Evolutionary conservation across 192 early-diverging fungal genomes (phyloP).

Genomic region (Gryganskiella cystojenkinii): DNA sequence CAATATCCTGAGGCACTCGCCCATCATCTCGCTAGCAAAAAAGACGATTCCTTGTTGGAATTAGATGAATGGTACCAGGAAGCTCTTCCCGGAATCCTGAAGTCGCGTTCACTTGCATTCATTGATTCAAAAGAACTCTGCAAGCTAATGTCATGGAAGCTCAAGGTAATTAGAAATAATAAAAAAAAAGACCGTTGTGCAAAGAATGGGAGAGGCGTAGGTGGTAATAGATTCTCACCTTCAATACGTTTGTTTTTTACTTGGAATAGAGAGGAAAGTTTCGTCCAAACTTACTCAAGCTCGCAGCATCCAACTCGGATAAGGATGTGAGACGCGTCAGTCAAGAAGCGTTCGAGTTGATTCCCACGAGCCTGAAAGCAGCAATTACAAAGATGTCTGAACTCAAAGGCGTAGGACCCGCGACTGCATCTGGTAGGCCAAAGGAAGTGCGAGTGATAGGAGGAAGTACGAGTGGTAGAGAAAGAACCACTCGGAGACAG

Average conservation of each 20-base stretch:
- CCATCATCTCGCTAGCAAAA: conserved; percentile 32
- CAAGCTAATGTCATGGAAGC: conserved; percentile 45
- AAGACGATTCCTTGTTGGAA: conserved; percentile 24
- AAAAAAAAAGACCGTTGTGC: background rate
- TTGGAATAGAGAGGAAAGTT: conserved; percentile 41
- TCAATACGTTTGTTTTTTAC: no score
- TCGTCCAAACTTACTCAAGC: conserved; percentile 32
- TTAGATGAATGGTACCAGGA: conserved; percentile 44
- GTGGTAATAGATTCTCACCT: no score
- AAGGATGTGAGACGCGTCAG: conserved; percentile 14
- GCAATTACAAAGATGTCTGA: conserved; percentile 37
- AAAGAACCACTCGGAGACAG: no score
- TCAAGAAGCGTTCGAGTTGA: conserved; percentile 24
- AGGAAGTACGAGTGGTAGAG: background rate
- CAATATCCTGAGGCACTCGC: conserved; percentile 31
- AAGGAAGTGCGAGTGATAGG: no score
- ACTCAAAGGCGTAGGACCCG: conserved; percentile 47
- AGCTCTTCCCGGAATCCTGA: conserved; percentile 16
- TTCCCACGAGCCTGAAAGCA: conserved; percentile 20
- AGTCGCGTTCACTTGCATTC: conserved; percentile 1
- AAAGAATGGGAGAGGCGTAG: no score
- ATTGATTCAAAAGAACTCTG: conserved; percentile 36
- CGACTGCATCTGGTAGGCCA: conserved; percentile 45
- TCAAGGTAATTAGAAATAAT: conserved; percentile 36
- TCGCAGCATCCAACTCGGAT: conserved; percentile 30